phyloP scores from a whole-genome alignment of 371 early-diverging fungal species.

The Chytridium lagenaria region DNA sequence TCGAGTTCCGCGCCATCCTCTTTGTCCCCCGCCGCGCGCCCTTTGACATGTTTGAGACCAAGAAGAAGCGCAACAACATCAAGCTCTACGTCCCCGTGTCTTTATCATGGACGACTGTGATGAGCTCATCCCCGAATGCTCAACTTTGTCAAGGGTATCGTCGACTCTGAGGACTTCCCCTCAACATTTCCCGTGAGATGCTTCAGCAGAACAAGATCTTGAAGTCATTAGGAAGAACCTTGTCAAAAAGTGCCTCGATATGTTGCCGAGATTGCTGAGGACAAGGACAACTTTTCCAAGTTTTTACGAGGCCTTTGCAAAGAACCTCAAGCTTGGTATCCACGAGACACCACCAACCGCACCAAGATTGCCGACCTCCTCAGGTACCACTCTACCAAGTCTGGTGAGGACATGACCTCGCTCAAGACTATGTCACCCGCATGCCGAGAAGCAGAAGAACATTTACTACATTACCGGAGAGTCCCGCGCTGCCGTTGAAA shows the following conservation, averaged over 20 bases:
- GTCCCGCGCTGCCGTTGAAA: conserved; percentile 91
- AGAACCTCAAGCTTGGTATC: conserved; percentile 93
- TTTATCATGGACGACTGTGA: conserved; percentile 97
- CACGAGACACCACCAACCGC: conserved; percentile 89
- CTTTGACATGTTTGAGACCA: conserved; percentile 88
- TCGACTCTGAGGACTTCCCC: conserved; percentile 96
- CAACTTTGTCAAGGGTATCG: conserved; percentile 79
- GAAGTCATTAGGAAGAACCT: conserved; percentile 93
- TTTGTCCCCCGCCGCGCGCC: conserved; percentile 90
- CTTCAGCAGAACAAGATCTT: conserved; percentile 95
- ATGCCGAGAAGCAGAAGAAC: conserved; percentile 76
- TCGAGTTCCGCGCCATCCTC: conserved; percentile 92
- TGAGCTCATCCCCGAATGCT: conserved; percentile 91
- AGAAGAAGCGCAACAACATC: conserved; percentile 93
- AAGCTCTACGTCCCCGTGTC: conserved; percentile 95
- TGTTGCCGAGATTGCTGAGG: conserved; percentile 86
- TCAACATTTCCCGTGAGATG: conserved; percentile 96
- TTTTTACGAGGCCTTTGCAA: conserved; percentile 93
- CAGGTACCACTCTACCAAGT: conserved; percentile 93
- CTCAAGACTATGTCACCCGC: conserved; percentile 92
- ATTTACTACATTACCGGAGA: conserved; percentile 99
- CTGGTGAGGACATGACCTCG: conserved; percentile 85
- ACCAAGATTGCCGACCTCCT: conserved; percentile 88
- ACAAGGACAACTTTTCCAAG: conserved; percentile 91
- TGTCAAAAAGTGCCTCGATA: conserved; percentile 91